Conservation (phyloP, 2,329 filamentous ascomycete species). For the Ceratocystis smalleyi region DNA sequence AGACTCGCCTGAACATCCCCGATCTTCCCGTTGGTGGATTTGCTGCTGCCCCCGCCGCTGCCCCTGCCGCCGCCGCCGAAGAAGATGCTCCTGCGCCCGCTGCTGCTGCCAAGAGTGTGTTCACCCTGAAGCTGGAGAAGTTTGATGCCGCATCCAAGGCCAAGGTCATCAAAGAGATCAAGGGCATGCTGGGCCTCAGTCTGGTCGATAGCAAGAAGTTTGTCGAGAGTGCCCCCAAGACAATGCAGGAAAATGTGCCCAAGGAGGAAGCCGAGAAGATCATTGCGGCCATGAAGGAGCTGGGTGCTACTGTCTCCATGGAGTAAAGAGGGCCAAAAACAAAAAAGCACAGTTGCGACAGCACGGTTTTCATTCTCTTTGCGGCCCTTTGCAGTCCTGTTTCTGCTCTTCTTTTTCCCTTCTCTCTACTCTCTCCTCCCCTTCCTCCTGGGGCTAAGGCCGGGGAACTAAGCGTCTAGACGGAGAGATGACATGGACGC, state of each 20-base stretch:
- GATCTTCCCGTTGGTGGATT: conserved; percentile 93
- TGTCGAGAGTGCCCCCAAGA: conserved; percentile 92
- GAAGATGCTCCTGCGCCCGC: conserved; percentile 69
- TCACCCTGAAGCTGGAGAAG: conserved; percentile 84
- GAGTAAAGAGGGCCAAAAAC: conserved; percentile 43
- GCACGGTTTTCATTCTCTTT: conserved; percentile 2
- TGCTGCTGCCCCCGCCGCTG: conserved; percentile 47
- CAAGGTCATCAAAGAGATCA: conserved; percentile 99
- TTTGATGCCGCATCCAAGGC: conserved; percentile 85
- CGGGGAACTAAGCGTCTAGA: not conserved
- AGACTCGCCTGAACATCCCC: conserved; percentile 65
- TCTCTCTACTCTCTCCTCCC: not conserved
- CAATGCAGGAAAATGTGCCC: conserved; percentile 95
- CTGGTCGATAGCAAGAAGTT: conserved; percentile 99
- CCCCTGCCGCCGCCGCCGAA: conserved; percentile 45
- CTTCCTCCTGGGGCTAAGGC: not conserved
- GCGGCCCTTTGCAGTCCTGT: not conserved
- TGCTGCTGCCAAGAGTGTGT: conserved; percentile 90
- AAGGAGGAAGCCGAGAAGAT: conserved; percentile 99
- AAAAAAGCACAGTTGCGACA: no score
- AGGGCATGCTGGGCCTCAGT: conserved; percentile 83
- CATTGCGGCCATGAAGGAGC: conserved; percentile 78
- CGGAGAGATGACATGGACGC: not conserved
- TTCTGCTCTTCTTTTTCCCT: not conserved
- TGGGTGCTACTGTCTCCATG: conserved; percentile 81